phyloP scores from a whole-genome alignment of 176 grass and related monocot genomes.

The Hsuehochloa calcarea region DNA sequence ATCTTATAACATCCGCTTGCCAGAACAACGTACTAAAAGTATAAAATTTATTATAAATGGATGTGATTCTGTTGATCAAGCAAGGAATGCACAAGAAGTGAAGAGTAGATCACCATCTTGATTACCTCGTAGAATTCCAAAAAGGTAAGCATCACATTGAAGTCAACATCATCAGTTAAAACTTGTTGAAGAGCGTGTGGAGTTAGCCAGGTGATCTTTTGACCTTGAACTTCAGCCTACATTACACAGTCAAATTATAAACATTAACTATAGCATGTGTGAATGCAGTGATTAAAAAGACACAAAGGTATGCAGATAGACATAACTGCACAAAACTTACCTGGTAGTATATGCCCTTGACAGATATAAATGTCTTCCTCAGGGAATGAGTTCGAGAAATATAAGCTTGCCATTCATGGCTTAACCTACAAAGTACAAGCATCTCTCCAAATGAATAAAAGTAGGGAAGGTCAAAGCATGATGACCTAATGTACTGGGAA shows the following conservation, averaged over 20 bases:
- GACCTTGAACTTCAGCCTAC: constrained; percentile 98
- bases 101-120: constrained; percentile 16
- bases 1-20: background rate
- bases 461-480: background rate
- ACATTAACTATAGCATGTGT: background rate
- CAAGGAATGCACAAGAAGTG: constrained; percentile 29
- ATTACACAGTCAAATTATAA: constrained; percentile 24
- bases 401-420: constrained; percentile 99
- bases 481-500: background rate
- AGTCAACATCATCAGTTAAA: constrained; percentile 84
- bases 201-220: constrained; percentile 95
- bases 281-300: background rate
- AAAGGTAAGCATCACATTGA: constrained; percentile 99
- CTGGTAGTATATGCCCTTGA: constrained; percentile 99
- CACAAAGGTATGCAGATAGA: background rate
- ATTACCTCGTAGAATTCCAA: constrained; percentile 91
- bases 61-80: background rate
- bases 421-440: constrained; percentile 70
- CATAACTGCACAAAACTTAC: constrained; percentile 29
- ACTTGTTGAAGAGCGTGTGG: constrained; percentile 98
- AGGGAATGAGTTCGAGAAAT: constrained; percentile 84
- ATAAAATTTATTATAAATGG: background rate
- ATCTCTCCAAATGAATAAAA: constrained; percentile 20
- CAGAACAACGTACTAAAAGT: background rate
- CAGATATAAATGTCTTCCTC: constrained; percentile 92